Base-by-base conservation (phyloP, 2,329 filamentous ascomycete genomes). In the Pseudocercospora macadamiae region DNA sequence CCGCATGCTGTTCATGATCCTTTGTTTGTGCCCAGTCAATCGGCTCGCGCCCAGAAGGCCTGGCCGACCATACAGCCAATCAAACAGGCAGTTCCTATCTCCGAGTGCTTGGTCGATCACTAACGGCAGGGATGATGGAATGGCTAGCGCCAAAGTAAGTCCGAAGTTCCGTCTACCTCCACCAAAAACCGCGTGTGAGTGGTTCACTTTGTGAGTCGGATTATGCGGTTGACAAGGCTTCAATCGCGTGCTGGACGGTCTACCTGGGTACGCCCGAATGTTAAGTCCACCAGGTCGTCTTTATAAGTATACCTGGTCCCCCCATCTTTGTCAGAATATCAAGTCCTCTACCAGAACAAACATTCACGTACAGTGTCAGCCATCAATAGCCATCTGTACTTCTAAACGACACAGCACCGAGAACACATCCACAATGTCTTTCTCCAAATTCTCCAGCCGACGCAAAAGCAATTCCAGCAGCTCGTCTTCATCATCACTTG, bases 371-470 rank as follows among this genome's bases (percentile, higher is more conserved):
- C 6, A 32, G 28, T 26, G n/a, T 12, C 21, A 45, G n/a, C 9
- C 10, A 45, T 23, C 39, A 18, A 25, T 21, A 25, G 39, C 39
- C 14, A 21, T 6, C 39, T 21, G 21, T 9, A 25, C 12, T 12
- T 45, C 28, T 12, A 32, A 32, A 10, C 6, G 16, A 12, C 8
- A 25, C 6, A 25, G 7, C 39, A 45, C 3, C 12, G 7, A 21
- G 12, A 10, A 45, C 8, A 45, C 25, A 45, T 25, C 14, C 8
- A 45, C 21, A 8, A 65, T 62, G 65, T 59, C 55, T 28, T 70
- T 70, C 53, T 67, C 67, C 61, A 65, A 61, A 49, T 55, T 66
- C 59, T 63, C 14, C 47, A 66, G 45, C 62, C 65, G 63, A 55
- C 66, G 67, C 25, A 65, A 60, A 25, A 66, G 67, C 60, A 49